These are phyloP conservation scores for Linnemannia exigua DNA, from an alignment of 192 early-diverging fungal species.

Conservation along the genomic window DNA sequence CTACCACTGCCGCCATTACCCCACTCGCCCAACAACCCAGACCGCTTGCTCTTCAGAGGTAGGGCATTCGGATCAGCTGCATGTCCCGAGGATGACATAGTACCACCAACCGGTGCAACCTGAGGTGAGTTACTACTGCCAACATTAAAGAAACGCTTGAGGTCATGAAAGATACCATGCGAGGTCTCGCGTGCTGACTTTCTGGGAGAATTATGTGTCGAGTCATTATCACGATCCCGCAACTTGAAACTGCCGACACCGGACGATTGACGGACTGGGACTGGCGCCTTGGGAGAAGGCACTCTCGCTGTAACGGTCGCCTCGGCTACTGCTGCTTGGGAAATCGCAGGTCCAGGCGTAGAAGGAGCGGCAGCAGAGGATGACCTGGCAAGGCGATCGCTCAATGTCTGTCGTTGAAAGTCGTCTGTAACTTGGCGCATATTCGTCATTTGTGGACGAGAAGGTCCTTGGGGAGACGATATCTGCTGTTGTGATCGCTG, in stretches of 20 bases:
- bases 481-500: background rate
- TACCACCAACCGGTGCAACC: background rate
- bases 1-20: background rate
- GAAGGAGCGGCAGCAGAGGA: background rate
- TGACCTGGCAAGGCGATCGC: background rate
- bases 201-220: background rate
- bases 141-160: constrained; percentile 66
- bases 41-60: constrained; percentile 3
- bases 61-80: background rate
- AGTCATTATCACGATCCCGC: constrained; percentile 18
- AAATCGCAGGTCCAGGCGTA: constrained; percentile 6
- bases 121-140: constrained; percentile 24
- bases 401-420: constrained; percentile 1
- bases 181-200: constrained; percentile 33
- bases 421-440: background rate
- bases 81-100: background rate
- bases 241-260: background rate
- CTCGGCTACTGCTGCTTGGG: constrained; percentile 13
- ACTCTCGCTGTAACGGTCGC: constrained; percentile 14
- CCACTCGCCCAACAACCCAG: constrained; percentile 9
- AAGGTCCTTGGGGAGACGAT: background rate
- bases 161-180: constrained; percentile 62
- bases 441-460: background rate
- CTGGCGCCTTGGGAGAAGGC: background rate
- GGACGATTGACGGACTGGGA: constrained; percentile 13